phyloP scores from a whole-genome alignment of 2,329 filamentous ascomycete genomes.

The Claviceps sp. region DNA sequence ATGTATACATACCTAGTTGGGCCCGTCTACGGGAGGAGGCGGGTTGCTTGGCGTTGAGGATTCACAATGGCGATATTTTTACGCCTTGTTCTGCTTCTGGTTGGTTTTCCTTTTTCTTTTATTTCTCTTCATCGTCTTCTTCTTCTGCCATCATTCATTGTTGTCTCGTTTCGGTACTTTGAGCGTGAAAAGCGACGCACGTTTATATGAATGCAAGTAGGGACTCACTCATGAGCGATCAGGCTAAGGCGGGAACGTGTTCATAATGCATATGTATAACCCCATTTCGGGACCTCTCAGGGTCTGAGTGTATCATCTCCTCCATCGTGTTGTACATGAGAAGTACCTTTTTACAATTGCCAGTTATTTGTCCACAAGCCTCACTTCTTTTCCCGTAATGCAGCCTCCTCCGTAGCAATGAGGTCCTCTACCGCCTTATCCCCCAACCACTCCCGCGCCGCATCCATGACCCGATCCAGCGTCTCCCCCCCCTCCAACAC shows the following conservation, averaged over 20 bases:
- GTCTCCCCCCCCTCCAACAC: conserved; percentile 63
- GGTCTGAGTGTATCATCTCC: no score
- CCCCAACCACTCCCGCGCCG: conserved; percentile 62
- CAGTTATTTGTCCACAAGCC: not conserved
- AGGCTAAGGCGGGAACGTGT: no score
- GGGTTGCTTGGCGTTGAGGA: not conserved
- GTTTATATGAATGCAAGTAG: no score
- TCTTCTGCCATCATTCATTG: not conserved
- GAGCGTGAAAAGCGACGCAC: no score
- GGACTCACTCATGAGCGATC: no score
- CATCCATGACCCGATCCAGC: conserved; percentile 64
- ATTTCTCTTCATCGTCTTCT: no score
- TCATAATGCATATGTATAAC: no score
- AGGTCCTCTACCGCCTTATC: conserved; percentile 62
- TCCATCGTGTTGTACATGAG: no score
- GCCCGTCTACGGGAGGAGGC: not conserved
- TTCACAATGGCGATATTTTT: not conserved
- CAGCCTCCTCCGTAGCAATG: conserved; percentile 45
- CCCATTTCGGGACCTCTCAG: no score
- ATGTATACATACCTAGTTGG: not conserved
- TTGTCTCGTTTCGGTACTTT: not conserved
- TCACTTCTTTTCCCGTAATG: conserved; percentile 10
- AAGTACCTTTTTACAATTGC: not conserved
- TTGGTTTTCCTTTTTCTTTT: not conserved
- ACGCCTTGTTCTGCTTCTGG: not conserved